Percentiles rank a stretch among this genome's conserved stretches.
Conservation (phyloP, 73 alveolate species). For the Paramecium biaurelia region DNA sequence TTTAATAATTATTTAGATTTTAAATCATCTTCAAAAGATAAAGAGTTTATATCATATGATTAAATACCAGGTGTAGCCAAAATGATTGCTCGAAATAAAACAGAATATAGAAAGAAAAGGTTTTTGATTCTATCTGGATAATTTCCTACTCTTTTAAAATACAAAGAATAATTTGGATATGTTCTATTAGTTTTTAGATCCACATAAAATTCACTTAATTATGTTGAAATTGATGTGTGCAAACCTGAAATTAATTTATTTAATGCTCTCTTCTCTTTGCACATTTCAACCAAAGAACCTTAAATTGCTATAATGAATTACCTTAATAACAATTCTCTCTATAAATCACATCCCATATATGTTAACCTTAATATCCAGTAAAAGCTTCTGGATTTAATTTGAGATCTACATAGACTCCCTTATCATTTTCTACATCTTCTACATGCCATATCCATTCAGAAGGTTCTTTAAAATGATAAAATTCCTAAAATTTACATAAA, state of each 20-base stretch:
- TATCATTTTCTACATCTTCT: constrained; percentile 51
- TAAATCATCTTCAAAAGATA: constrained; percentile 71
- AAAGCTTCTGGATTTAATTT: constrained; percentile 86
- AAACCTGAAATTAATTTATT: constrained; percentile 82
- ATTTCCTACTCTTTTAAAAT: constrained; percentile 74
- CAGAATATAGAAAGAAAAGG: constrained; percentile 79
- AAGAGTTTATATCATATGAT: constrained; percentile 78
- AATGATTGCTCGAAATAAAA: constrained; percentile 82
- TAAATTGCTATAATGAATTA: neutral
- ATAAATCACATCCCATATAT: constrained; percentile 92
- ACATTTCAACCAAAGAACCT: constrained; percentile 58
- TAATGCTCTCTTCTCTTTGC: constrained; percentile 88
- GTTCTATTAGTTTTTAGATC: constrained; percentile 71
- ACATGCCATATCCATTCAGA: constrained; percentile 63
- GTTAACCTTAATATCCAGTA: constrained; percentile 93
- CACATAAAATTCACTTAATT: constrained; percentile 77
- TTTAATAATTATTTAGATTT: constrained; percentile 67
- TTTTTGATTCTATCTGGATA: constrained; percentile 85
- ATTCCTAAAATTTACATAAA: neutral
- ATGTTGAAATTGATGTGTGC: constrained; percentile 81
- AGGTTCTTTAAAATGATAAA: neutral
- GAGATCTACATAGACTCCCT: constrained; percentile 69
- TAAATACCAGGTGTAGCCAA: constrained; percentile 69
- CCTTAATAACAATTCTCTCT: constrained; percentile 82
- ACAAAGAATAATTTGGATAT: constrained; percentile 76